Percentiles rank a stretch among this genome's conserved stretches.
phyloP scores from a whole-genome alignment of 163 green algal species.

The Trebouxia gelatinosa region DNA sequence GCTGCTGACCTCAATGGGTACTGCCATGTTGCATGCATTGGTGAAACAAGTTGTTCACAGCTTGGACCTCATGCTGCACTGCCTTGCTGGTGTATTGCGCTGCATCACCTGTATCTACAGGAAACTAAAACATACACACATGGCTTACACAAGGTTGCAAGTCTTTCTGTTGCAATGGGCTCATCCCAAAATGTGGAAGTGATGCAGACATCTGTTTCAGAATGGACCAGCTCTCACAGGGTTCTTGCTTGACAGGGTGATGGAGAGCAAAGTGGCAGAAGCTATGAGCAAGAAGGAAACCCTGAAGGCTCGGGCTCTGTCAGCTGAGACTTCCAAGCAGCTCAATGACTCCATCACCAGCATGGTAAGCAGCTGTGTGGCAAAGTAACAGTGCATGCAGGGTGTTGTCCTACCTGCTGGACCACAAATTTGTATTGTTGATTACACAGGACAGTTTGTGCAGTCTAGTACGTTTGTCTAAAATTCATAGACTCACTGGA shows the following conservation, averaged over 20 bases:
- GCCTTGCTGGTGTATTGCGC: background rate
- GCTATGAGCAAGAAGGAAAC: conserved; percentile 99
- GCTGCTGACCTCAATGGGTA: no score
- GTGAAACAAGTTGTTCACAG: background rate
- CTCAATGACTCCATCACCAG: conserved; percentile 56
- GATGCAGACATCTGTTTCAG: no score
- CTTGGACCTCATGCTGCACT: background rate
- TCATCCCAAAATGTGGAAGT: no score
- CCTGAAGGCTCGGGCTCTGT: conserved; percentile 93
- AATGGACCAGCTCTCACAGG: no score
- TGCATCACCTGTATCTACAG: background rate
- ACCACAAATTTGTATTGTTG: background rate
- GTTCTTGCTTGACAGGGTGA: conserved; percentile 38
- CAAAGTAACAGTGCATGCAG: no score
- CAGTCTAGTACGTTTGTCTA: background rate
- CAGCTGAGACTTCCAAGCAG: conserved; percentile 81
- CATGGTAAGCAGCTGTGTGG: conserved; percentile 18
- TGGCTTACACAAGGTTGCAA: background rate
- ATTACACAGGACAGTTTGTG: background rate
- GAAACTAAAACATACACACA: background rate
- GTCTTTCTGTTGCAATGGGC: background rate
- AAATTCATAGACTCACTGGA: background rate
- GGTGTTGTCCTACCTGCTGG: background rate
- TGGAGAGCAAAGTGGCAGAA: conserved; percentile 95
- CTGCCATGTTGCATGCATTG: background rate